These are phyloP conservation scores for Corrigiola litoralis DNA, from an alignment of 179 eudicot genomes.

Conservation along the genomic window DNA sequence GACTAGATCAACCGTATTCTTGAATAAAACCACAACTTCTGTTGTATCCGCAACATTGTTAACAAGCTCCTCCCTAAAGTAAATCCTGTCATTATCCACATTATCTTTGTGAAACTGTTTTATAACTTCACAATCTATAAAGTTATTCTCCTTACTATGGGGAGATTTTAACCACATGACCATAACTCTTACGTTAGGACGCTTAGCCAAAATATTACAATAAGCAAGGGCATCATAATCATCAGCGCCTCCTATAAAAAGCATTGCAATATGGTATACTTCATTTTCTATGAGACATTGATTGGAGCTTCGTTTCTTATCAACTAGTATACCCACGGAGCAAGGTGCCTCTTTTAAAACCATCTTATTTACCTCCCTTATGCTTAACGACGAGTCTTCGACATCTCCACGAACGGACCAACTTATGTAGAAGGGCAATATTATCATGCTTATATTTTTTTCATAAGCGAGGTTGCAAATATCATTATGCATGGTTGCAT, in stretches of 20 bases:
- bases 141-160: background rate
- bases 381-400: constrained; percentile 27
- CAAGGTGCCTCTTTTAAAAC: constrained; percentile 51
- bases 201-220: constrained; percentile 35
- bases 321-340: constrained; percentile 49
- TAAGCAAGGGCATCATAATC: constrained; percentile 67
- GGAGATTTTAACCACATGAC: constrained; percentile 29
- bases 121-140: constrained; percentile 13
- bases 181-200: constrained; percentile 26
- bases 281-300: background rate
- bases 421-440: constrained; percentile 48
- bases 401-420: constrained; percentile 25
- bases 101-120: constrained; percentile 9
- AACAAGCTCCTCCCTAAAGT: constrained; percentile 26
- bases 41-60: constrained; percentile 51
- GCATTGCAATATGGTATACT: constrained; percentile 20
- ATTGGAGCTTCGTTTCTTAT: constrained; percentile 26
- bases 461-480: constrained; percentile 44
- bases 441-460: constrained; percentile 28
- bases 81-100: constrained; percentile 16
- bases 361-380: constrained; percentile 38
- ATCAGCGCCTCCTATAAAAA: constrained; percentile 60
- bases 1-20: constrained; percentile 32
- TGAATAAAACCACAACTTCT: constrained; percentile 11
- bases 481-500: constrained; percentile 52